Base-by-base conservation (phyloP, 108 stramenopile species). In the Schizochytrium sp. region DNA sequence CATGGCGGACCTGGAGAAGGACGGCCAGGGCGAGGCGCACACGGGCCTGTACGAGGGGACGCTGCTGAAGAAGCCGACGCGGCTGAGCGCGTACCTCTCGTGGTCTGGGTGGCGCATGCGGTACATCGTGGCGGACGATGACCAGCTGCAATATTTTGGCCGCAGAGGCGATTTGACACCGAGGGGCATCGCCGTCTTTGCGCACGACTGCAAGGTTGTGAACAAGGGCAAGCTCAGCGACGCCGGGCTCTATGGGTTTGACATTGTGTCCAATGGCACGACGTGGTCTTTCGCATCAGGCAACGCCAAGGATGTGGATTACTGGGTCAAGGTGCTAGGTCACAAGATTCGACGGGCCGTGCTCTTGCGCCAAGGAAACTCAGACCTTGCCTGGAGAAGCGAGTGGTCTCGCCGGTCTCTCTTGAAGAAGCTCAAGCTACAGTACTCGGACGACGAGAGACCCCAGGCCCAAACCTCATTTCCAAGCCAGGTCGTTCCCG, bases 71-170 rank as follows among this genome's bases (percentile, higher is more conserved):
- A 83, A 83, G 51, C 76, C 76, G 48, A 83, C 76, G 51, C 45
- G 51, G 45, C 76, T 83, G 76, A 53, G 48, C 25, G 76, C 76
- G 51, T 83, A 83, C 28, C 51, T 83, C 43, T 83, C 76, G 76
- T 83, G 76, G 76, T 83, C 76, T 6, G 76, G 76, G 23, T 83
- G 76, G 76, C 76, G 76, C 48, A 53, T 47, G 48, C 45, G 76
- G 48, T 83, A 83, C 28, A 25, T 47, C 48, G 48, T 47, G 51
- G 76, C 51, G 45, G 76, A 83, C 23, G 76, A 83, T 45, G 18
- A 83, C 23, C 19, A 53, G 76, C 6, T 83, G n/a, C n/a, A 83
- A 45, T 83, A 83, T 45, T 83, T 83, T 34, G 76, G 76, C n/a
- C 45, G 51, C 48, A 83, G 51, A 12, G 76, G 76, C 51, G 76